Percentiles rank a stretch among this genome's conserved stretches.
Evolutionary conservation across 441 rosid genomes (phyloP).

Genomic region (Croton setiger): DNA sequence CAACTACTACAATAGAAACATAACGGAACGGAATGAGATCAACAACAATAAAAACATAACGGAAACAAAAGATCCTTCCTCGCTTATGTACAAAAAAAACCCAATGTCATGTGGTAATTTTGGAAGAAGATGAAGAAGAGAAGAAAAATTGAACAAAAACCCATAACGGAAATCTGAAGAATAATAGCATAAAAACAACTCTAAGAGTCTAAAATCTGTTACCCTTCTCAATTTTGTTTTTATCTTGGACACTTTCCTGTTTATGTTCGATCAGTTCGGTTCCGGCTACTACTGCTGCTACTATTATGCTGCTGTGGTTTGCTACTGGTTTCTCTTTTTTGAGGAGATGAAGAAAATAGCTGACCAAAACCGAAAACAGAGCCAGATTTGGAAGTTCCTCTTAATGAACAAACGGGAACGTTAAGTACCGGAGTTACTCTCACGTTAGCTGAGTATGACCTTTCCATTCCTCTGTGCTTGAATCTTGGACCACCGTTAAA

Average conservation of each 20-base stretch:
- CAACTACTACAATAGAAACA: not conserved
- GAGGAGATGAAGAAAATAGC: constrained; percentile 63
- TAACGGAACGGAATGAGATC: not conserved
- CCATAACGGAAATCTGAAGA: constrained; percentile 2
- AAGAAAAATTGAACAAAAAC: not conserved
- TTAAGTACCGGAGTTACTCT: constrained; percentile 86
- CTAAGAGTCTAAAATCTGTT: constrained; percentile 20
- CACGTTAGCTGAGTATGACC: constrained; percentile 82
- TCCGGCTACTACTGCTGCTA: constrained; percentile 20
- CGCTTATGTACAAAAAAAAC: constrained; percentile 17
- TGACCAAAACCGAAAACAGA: constrained; percentile 75
- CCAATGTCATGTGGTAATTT: constrained; percentile 16
- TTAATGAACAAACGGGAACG: constrained; percentile 76
- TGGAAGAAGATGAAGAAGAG: not conserved
- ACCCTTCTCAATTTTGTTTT: not conserved
- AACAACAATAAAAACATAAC: constrained; percentile 8
- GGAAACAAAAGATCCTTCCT: constrained; percentile 14
- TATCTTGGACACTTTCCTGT: constrained; percentile 5
- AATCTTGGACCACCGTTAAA: constrained; percentile 79
- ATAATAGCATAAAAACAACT: constrained; percentile 1
- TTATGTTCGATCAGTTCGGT: constrained; percentile 40
- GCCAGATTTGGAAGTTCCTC: constrained; percentile 56
- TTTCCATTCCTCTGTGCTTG: constrained; percentile 85
- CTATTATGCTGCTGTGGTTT: constrained; percentile 25
- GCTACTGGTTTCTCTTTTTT: constrained; percentile 39